Evolutionary conservation across 1,284 basidiomycete genomes (phyloP), one percentile per base, ranked within the genome.

Genomic region (Takashimella tepidaria): DNA sequence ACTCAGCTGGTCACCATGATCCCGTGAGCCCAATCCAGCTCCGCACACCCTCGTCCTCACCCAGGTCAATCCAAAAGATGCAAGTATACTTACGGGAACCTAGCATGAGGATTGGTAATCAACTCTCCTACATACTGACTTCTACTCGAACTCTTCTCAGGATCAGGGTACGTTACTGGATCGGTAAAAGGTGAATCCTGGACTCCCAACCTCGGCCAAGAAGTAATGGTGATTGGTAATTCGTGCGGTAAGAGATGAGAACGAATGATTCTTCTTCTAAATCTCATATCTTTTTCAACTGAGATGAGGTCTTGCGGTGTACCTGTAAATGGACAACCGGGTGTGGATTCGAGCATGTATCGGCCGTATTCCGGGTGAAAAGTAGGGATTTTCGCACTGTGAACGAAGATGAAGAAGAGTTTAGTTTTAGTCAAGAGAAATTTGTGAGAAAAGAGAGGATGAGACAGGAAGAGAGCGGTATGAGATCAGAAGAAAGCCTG

Each of bases 301-400:
- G 85, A 83, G 46, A 96, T 79, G 13, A 98, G 81, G 73, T 96
- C 91, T 47, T 81, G 80, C 37, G 95, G 83, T 22, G 82, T 86
- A 16, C 89, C 91, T 5, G 89, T 88, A 77, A 97, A 98, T 1
- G 96, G 96, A 42, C 83, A 83, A 2, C 96, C 96, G 0, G 96
- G 96, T 0, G 95, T 99, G 5, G 91, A 92, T 76, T 99, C 96
- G 53, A 98, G 81, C 96, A 99, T 99, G 79, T 91, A 98, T 41
- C 93, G 84, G 47, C 95, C 96, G 77, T 95, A 98, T 75, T 99
- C 96, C 13, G 95, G 95, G 72, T 98, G 96, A 72, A 96, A 98
- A n/a, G 87, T 89, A 3, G 93, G 92, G 23, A 92, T 82, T 20
- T 84, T 80, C 31, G 83, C 78, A 46, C 88, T 92, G 65, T n/a